Evolutionary conservation across 768 basidiomycete species (phyloP), one percentile per base, ranked within the genome.

Genomic region (Lentinula raphanica): DNA sequence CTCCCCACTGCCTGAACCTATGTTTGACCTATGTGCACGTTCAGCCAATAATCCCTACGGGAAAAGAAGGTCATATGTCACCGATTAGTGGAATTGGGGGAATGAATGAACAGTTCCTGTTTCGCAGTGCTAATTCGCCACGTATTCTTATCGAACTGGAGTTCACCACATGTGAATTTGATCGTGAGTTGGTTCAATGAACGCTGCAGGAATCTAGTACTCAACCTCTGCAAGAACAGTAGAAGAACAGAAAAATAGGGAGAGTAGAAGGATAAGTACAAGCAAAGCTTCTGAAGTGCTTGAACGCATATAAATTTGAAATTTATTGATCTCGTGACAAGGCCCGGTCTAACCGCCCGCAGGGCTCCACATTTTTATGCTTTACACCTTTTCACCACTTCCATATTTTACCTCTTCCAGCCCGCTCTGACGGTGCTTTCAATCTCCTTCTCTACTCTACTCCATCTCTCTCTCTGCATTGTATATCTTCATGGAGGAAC

Each of bases 361-460:
- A 7, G 27, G n/a, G 27, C 21, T 21, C 25, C 32, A 35, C 49
- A 27, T 15, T 48, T 48, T 13, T 28, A 28, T 48, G 27, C 12
- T 19, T 21, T 21, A 27, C 9, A 23, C 45, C n/a, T n/a, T n/a
- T n/a, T 27, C 21, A 23, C 23, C 9, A 13, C 8, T 21, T 48
- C 6, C 25, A 48, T 23, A 62, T 62, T 56, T n/a, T 29, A 23
- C 11, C 28, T 3, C n/a, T 17, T 38, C 13, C 27, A 39, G 32
- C 27, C 51, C 38, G 36, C 39, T 32, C 53, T 48, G 48, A 39
- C 58, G 35, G 36, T 31, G 49, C 32, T 28, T 13, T 44, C 28
- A 13, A 23, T 51, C 64, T 42, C 57, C 55, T 27, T 63, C 64
- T 49, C 63, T 63, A 36, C 19, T 28, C 38, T 15, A 13, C 17